Evolutionary conservation across 2,329 filamentous ascomycete genomes (phyloP), one percentile per base, ranked within the genome.

Genomic region (Malbranchea zuffiana): DNA sequence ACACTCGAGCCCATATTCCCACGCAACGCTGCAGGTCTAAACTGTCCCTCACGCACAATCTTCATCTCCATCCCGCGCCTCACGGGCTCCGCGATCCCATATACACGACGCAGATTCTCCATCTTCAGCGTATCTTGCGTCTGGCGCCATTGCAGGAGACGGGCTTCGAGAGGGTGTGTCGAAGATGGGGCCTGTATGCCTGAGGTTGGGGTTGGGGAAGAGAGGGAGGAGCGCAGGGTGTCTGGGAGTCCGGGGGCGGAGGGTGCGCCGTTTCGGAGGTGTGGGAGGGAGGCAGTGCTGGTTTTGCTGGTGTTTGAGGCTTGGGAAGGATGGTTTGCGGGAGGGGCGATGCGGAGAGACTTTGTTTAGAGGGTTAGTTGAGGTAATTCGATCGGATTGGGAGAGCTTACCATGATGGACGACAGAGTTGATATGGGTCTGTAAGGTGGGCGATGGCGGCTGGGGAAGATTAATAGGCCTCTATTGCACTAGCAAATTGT

Each of bases 221-320:
- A 76, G 47, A 93, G 72, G 63, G 87, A 86, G 45, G 79, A 70
- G 55, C 90, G 87, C 50, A 98, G 81, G 12, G 82, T 87, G 68
- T 96, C 90, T 71, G 92, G 87, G 46, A 96, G 71, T 50, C 88
- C 88, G 0, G 87, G 87, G 11, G 86, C 88, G 1, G 88, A 95
- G 50, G 90, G 90, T 3, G 90, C 90, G 39, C 74, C 76, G 50
- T 73, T 71, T 47, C 71, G 72, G 56, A 71, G 61, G 40, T 70
- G 51, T 50, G 50, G 52, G 49, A 70, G 65, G 60, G 75, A 69
- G 49, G 68, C 67, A 30, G 47, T 38, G 35, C 53, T 41, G 51
- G 46, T 62, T 56, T 74, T 71, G 49, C 69, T 74, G 51, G 61
- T 66, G 66, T 82, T 80, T 53, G 69, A 71, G 65, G 75, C 79